Base-by-base conservation (phyloP, 306 rosid genomes). In the Chamaecrista fasciculata region DNA sequence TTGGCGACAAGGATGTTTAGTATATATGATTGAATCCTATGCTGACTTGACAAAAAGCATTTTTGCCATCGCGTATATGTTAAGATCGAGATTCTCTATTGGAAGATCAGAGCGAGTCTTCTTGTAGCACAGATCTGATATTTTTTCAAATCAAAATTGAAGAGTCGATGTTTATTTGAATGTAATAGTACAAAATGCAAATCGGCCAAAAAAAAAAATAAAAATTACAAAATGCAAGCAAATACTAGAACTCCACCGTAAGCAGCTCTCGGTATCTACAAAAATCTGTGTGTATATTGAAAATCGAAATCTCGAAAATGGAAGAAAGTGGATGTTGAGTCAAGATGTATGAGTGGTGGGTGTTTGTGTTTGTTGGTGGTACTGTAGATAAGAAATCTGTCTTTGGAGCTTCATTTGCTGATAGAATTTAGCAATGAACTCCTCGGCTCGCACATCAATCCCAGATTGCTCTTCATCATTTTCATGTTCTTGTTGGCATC, bases 351-450 rank as follows among this genome's bases (percentile, higher is more conserved):
- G 50, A 16, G 58, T 66, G 36, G 11, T 43, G 15, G 77, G 72
- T 3, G 80, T 84, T 16, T 47, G n/a, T n/a, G n/a, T n/a, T n/a
- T n/a, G n/a, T n/a, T n/a, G 46, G 14, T 34, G 57, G 75, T 80
- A 79, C 28, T 64, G 79, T 21, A 83, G 64, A 31, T 51, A 72
- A 63, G 84, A 76, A 69, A 79, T 59, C 74, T 83, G 82, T 31
- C 87, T 78, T 28, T 79, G 87, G 9, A 83, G 51, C 69, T 59
- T 79, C 77, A 79, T 83, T 62, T 79, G 84, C 40, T 66, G 56
- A 39, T 78, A 84, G 82, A 91, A 94, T 23, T 85, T 77, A 6
- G 96, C 87, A 50, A 90, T 94, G 70, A 94, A 94, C 88, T 90
- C 91, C 37, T 90, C 97, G 0, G 97, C 98, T 57, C 70, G 85